Base-by-base conservation (phyloP, 495 filamentous ascomycete species). In the Trichoderma parareesei region DNA sequence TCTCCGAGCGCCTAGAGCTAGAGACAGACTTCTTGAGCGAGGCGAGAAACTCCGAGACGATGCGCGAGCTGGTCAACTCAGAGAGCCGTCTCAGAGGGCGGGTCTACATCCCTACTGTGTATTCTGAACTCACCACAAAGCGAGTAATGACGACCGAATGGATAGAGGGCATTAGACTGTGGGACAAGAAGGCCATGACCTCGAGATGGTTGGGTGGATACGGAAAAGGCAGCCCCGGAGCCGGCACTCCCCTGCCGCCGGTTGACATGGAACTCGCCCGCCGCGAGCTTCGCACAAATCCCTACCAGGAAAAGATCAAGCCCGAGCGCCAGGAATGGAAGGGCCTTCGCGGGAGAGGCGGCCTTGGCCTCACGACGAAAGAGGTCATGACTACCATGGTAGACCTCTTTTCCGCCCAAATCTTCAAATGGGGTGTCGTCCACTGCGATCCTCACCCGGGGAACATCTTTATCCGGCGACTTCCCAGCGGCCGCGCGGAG, bases 381-480 rank as follows among this genome's bases (percentile, higher is more conserved):
- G 85, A 92, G 55, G 90, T 95, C 57, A 98, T 98, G 93, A 89
- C 88, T 4, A 96, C 90, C 35, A 97, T 97, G 87, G 85, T 97
- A 42, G 93, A 96, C 71, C 79, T 97, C 20, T 98, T 98, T 79
- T 90, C 88, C 14, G 93, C 92, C 2, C 93, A 97, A 69, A 97
- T 98, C 84, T 98, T 97, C 78, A 85, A 96, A 66, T 97, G 90
- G 87, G 93, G 93, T 27, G 83, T 86, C 49, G 89, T 98, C 1
- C 93, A 98, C 76, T 96, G 92, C 74, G 93, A 98, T 73, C 93
- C 93, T 3, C 93, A 98, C 70, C 94, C 94, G 0, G 93, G 93
- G 0, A 98, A 98, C 74, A 95, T 98, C 71, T 95, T 98, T 76
- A 89, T 97, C 71, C 85, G 93, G 1, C 89, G 94, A 1, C 79